phyloP scores from a whole-genome alignment of 805 yeast species.

The Candida morakotiae region DNA sequence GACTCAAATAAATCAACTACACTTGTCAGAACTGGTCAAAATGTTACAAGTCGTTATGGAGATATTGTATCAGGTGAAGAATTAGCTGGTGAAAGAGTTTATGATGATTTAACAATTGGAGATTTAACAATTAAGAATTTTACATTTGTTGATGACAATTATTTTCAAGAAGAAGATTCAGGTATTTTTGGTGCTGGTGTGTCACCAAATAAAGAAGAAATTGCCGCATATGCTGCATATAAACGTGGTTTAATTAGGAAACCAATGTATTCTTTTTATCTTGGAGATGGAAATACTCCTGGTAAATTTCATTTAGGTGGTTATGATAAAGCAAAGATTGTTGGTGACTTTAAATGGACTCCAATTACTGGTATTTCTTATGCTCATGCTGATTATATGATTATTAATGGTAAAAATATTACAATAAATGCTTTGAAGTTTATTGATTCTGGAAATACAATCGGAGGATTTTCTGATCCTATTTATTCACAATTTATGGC shows the following conservation, averaged over 20 bases:
- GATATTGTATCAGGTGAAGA: neutral
- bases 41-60: neutral
- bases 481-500: neutral
- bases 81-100: neutral
- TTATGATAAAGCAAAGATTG: conserved; percentile 2
- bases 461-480: neutral
- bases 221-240: neutral
- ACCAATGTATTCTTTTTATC: neutral
- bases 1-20: neutral
- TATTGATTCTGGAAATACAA: conserved; percentile 1
- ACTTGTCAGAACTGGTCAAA: neutral
- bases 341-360: neutral
- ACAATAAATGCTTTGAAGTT: neutral
- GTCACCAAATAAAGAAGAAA: neutral
- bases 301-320: conserved; percentile 3
- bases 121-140: neutral
- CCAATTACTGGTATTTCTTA: neutral
- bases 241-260: neutral
- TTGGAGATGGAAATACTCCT: neutral
- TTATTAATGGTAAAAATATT: neutral
- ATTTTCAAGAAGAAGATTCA: neutral
- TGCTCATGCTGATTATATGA: neutral
- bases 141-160: neutral
- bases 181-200: neutral
- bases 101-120: neutral